Conservation (phyloP, 1,284 basidiomycete species). For the Pseudomicrostroma phylloplanum region DNA sequence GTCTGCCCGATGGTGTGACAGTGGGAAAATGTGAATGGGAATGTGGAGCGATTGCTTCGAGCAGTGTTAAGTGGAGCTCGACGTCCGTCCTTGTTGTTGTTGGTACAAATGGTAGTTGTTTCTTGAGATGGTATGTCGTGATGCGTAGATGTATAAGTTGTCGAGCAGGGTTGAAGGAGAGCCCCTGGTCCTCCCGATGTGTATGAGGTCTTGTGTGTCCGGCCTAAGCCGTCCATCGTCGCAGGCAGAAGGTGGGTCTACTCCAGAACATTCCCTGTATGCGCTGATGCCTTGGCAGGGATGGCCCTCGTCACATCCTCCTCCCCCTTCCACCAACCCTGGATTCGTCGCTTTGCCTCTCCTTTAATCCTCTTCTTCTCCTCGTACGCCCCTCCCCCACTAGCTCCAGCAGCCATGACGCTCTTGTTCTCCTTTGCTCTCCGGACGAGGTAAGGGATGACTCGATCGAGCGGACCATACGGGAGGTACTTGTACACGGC, state of each 20-base stretch:
- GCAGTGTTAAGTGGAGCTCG: constrained; percentile 5
- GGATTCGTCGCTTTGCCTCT: background rate
- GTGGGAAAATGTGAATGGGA: background rate
- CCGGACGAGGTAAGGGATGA: constrained; percentile 68
- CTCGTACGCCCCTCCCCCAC: constrained; percentile 2
- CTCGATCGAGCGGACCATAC: constrained; percentile 51
- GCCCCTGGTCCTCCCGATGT: background rate
- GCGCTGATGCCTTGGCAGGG: no score
- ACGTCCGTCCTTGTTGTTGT: background rate
- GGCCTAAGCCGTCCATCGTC: background rate
- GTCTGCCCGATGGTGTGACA: background rate
- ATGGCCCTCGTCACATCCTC: background rate
- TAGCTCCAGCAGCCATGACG: constrained; percentile 59
- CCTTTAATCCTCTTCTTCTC: constrained; percentile 6
- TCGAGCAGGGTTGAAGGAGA: background rate
- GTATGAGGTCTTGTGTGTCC: background rate
- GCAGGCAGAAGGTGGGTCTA: background rate
- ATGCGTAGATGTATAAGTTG: background rate
- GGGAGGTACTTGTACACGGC: constrained; percentile 44
- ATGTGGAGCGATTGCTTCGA: background rate
- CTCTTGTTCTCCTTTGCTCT: constrained; percentile 74
- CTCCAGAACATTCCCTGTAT: no score
- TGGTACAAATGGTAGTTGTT: constrained; percentile 2
- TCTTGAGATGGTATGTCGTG: background rate
- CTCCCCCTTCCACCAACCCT: background rate